Evolutionary conservation across 345 rosid species (phyloP).

Genomic region (Brassica rapa): DNA sequence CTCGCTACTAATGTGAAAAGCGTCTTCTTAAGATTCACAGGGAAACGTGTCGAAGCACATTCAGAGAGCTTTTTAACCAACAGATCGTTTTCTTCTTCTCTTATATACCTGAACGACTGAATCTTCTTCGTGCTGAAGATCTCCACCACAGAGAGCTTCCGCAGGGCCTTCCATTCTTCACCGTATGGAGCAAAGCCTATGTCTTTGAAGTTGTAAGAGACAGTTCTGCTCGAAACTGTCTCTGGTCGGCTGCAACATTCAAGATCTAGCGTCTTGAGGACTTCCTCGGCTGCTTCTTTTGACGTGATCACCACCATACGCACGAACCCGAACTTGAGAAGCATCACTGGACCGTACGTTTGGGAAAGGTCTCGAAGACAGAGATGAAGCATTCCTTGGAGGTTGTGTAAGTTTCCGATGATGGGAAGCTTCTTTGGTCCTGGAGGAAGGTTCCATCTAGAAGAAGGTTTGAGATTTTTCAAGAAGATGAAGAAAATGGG

Average conservation of each 20-base stretch:
- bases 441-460: slow-evolving; percentile 38
- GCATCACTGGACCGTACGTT: slow-evolving; percentile 55
- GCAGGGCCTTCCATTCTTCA: slow-evolving; percentile 45
- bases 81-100: slow-evolving; percentile 43
- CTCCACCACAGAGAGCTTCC: slow-evolving; percentile 41
- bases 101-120: slow-evolving; percentile 37
- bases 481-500: slow-evolving; percentile 7
- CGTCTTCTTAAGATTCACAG: slow-evolving; percentile 36
- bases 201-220: slow-evolving; percentile 43
- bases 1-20: slow-evolving; percentile 34
- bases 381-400: slow-evolving; percentile 42
- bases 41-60: neutral
- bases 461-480: neutral
- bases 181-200: slow-evolving; percentile 44
- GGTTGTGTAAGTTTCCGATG: slow-evolving; percentile 49
- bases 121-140: slow-evolving; percentile 38
- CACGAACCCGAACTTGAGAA: slow-evolving; percentile 43
- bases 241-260: slow-evolving; percentile 48
- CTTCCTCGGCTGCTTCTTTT: slow-evolving; percentile 44
- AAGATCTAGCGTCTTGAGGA: slow-evolving; percentile 42
- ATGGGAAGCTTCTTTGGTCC: slow-evolving; percentile 49
- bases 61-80: slow-evolving; percentile 34
- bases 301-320: slow-evolving; percentile 50
- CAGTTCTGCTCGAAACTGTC: slow-evolving; percentile 8
- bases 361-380: slow-evolving; percentile 40